Evolutionary conservation across 345 rosid genomes (phyloP).

Genomic region (Citropsis articulata): DNA sequence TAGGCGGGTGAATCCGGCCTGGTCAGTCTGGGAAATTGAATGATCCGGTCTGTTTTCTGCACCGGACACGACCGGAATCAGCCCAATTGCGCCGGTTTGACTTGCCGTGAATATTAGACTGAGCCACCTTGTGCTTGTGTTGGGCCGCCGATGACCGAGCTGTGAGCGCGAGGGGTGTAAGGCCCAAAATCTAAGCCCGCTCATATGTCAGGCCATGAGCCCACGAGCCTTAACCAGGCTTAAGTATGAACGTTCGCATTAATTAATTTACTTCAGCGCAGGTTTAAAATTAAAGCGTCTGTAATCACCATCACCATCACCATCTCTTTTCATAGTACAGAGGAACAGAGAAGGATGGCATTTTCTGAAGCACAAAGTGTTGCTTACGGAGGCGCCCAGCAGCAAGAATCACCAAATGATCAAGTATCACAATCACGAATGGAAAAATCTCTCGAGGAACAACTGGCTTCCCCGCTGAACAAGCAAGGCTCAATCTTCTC

Average conservation of each 20-base stretch:
- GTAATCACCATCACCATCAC: too few species aligned
- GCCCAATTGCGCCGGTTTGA: not conserved
- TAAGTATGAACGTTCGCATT: too few species aligned
- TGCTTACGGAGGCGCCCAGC: constrained; percentile 7
- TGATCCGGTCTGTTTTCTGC: not conserved
- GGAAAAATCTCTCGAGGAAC: constrained; percentile 15
- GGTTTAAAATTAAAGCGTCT: not conserved
- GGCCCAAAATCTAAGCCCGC: not conserved
- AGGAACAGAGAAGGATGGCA: constrained; percentile 13
- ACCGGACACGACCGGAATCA: not conserved
- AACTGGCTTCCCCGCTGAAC: constrained; percentile 14
- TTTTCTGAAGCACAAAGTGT: constrained; percentile 13
- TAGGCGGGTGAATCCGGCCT: too few species aligned
- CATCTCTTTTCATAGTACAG: not conserved
- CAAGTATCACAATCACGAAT: constrained; percentile 16
- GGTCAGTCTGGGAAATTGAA: not conserved
- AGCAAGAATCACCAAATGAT: constrained; percentile 1
- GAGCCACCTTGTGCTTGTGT: not conserved
- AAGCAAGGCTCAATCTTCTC: constrained; percentile 57
- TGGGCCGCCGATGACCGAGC: not conserved
- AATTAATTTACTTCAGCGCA: not conserved
- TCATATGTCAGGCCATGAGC: not conserved
- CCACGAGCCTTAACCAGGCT: not conserved
- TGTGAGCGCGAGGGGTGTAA: not conserved
- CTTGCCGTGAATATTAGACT: not conserved